A percentile compares a stretch with the other conserved stretches of the same genome.
phyloP scores from a whole-genome alignment of 176 grass and related monocot genomes.

The Dactylis glomerata region DNA sequence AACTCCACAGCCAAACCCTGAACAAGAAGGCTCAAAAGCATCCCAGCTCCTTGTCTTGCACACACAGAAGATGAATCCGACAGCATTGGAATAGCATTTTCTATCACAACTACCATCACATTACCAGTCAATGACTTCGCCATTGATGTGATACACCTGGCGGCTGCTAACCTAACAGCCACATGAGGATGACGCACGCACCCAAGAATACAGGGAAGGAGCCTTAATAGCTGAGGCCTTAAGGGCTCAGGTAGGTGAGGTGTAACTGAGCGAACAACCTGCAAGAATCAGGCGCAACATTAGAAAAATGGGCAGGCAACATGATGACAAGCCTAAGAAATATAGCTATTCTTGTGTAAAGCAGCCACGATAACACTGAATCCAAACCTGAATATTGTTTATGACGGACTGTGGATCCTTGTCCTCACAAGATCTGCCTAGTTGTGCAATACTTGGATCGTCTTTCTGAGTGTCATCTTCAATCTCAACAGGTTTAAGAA shows the following conservation, averaged over 20 bases:
- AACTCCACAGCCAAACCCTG: slow-evolving; percentile 84
- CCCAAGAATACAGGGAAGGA: slow-evolving; percentile 86
- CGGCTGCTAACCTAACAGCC: slow-evolving; percentile 94
- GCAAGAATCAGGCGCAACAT: slow-evolving; percentile 29
- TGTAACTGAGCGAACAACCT: slow-evolving; percentile 85
- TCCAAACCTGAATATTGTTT: slow-evolving; percentile 94
- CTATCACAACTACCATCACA: slow-evolving; percentile 87
- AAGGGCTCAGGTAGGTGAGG: slow-evolving; percentile 58
- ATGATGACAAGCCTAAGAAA: background rate
- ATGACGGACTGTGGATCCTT: slow-evolving; percentile 91
- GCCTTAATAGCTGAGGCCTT: slow-evolving; percentile 75
- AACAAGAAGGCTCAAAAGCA: slow-evolving; percentile 97
- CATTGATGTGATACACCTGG: slow-evolving; percentile 96
- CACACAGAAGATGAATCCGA: slow-evolving; percentile 81
- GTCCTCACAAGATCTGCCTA: slow-evolving; percentile 67
- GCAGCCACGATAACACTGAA: background rate
- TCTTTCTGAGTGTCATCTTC: slow-evolving; percentile 49
- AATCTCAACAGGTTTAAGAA: slow-evolving; percentile 61
- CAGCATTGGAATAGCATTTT: slow-evolving; percentile 90
- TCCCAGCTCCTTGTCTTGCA: slow-evolving; percentile 96
- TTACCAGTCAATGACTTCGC: slow-evolving; percentile 77
- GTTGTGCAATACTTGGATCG: slow-evolving; percentile 50
- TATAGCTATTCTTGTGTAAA: background rate
- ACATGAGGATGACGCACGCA: slow-evolving; percentile 82
- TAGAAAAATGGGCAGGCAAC: slow-evolving; percentile 7